Percentiles rank a stretch among this genome's conserved stretches.
Evolutionary conservation across 345 rosid species (phyloP).

Genomic region (Eucalyptus camaldulensis): DNA sequence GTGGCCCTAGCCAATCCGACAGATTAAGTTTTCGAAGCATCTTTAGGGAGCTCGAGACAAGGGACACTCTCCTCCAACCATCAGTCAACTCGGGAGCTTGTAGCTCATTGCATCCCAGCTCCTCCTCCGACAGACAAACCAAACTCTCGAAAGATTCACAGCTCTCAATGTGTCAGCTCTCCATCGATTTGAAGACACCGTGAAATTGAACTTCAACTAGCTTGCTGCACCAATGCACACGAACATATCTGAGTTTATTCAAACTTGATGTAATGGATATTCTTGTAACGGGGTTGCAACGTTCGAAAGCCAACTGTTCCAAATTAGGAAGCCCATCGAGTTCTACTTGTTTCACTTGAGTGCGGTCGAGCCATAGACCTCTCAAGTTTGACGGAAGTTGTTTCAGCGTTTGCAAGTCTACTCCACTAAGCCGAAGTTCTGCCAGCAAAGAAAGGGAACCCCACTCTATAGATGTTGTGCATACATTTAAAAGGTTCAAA

Average conservation of each 20-base stretch:
- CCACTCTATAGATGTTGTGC: rapidly evolving
- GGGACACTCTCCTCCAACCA: not conserved
- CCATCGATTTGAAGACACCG: rapidly evolving
- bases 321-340: not conserved
- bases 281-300: rapidly evolving
- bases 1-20: rapidly evolving
- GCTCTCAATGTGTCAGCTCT: rapidly evolving
- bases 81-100: not conserved
- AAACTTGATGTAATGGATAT: not conserved
- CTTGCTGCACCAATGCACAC: rapidly evolving
- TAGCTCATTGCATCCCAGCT: no score
- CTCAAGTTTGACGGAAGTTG: not conserved
- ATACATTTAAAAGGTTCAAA: not conserved
- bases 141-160: not conserved
- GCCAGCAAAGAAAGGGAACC: not conserved
- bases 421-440: rapidly evolving
- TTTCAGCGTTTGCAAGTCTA: rapidly evolving
- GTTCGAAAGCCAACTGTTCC: rapidly evolving
- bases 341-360: not conserved
- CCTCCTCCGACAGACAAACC: not conserved
- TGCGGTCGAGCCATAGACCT: not conserved
- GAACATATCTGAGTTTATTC: rapidly evolving
- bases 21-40: not conserved
- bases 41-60: not conserved
- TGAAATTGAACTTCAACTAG: not conserved